Conservation (phyloP, 140 eudicot genomes). For the Stevia rebaudiana region DNA sequence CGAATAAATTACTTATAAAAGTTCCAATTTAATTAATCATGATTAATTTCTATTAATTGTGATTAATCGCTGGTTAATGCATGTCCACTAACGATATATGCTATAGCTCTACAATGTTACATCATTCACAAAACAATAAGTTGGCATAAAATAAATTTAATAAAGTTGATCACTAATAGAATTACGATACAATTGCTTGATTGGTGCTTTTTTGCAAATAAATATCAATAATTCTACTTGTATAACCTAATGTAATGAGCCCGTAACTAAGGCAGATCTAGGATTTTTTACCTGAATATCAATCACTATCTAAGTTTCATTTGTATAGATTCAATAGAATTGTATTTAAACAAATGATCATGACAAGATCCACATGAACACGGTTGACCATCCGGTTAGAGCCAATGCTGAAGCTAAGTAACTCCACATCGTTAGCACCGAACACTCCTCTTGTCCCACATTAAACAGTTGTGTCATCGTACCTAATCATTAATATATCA, state of each 20-base stretch:
- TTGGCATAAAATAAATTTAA: background rate
- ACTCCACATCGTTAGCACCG: conserved; percentile 76
- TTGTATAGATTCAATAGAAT: background rate
- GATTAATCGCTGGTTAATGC: no score
- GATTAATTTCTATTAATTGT: no score
- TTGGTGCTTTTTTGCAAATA: background rate
- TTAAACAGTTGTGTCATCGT: conserved; percentile 77
- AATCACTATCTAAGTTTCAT: background rate
- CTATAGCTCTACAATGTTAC: no score
- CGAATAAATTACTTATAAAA: no score
- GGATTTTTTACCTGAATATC: background rate
- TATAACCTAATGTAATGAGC: background rate
- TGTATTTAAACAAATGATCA: background rate
- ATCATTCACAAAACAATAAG: background rate
- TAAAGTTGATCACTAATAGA: background rate
- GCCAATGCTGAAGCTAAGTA: conserved; percentile 64
- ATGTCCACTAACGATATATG: no score
- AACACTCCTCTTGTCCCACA: conserved; percentile 89
- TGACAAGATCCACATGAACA: conserved; percentile 80
- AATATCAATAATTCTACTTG: background rate
- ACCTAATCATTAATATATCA: conserved; percentile 32
- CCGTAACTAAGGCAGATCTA: background rate
- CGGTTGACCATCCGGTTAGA: conserved; percentile 70
- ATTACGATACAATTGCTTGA: background rate
- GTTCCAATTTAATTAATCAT: no score